Conservation (phyloP, 2,329 filamentous ascomycete species). For the Colletotrichum coccodes region DNA sequence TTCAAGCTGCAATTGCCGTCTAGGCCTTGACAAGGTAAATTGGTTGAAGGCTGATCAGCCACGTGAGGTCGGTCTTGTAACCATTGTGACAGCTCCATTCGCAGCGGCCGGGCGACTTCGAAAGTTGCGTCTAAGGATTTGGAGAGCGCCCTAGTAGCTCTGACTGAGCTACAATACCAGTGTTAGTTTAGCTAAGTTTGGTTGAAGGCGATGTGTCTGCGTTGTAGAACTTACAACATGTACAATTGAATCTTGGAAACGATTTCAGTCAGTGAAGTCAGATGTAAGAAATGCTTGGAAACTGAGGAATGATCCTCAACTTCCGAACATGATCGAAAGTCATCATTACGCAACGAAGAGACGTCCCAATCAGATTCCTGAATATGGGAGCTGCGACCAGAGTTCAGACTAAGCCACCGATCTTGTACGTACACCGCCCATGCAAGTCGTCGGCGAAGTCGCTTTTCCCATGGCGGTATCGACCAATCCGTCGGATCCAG, state of each 20-base stretch:
- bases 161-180: conserved; percentile 5
- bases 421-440: conserved; percentile 25
- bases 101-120: conserved; percentile 13
- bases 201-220: accelerated
- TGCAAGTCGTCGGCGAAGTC: conserved; percentile 9
- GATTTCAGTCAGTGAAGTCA: conserved; percentile 10
- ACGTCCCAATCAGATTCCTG: conserved; percentile 24
- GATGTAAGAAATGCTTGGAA: conserved; percentile 6
- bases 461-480: conserved; percentile 18
- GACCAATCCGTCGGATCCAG: conserved; percentile 16
- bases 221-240: conserved; percentile 6
- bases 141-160: background rate
- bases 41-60: background rate
- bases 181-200: too few relatives aligned
- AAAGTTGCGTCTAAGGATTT: conserved; percentile 19
- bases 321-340: background rate
- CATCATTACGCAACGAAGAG: background rate
- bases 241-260: conserved; percentile 22
- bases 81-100: conserved; percentile 22
- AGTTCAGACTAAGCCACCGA: conserved; percentile 20
- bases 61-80: conserved; percentile 8
- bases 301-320: background rate
- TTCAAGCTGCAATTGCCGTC: conserved; percentile 15
- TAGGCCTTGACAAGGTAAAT: background rate
- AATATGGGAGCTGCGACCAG: conserved; percentile 20